Evolutionary conservation across 2,329 filamentous ascomycete genomes (phyloP), one percentile per base, ranked within the genome.

Genomic region (Alternaria ethzedia): DNA sequence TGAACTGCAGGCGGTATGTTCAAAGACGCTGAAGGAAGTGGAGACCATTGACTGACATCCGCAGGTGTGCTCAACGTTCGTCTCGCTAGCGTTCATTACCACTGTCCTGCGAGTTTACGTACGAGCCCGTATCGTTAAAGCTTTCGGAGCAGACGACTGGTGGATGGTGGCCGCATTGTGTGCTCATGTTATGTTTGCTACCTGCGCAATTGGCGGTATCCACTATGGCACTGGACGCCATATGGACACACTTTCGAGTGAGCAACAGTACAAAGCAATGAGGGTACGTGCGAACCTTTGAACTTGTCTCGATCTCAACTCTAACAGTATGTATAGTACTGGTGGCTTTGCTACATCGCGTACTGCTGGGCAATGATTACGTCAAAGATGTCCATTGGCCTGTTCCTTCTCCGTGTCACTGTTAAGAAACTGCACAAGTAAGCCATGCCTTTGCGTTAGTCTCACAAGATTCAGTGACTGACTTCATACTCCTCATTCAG

Each of bases 71-170:
- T 75, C 77, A 10, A 75, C 79, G 12, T 82, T 83, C 59, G 72
- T 83, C 50, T 73, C 75, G 4, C 63, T 83, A n/a, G 81, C 82
- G 1, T 71, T 79, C n/a, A 47, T 80, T 9, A 75, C 80, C 15
- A 79, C 78, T 8, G 56, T 71, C 9, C 67, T 83, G 15, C 77
- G 82, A 56, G 74, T 80, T 21, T 83, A 82, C 68, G 81, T 82
- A 30, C 81, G 82, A 7, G 57, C 78, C 5, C 72, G 70, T 15
- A 59, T 83, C 15, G 80, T 83, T 13, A 80, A 77, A 54, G 79
- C 77, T 7, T 79, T 79, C 58, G 77, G 77, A 12, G 72, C 74
- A 66, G 77, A 79, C 63, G 77, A 79, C 67, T 70, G 67, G 7
- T 77, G 65, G 46, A 79, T 79, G 77, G 60, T 77, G 4, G 36